Evolutionary conservation across 345 rosid species (phyloP), one percentile per base, ranked within the genome.

Genomic region (Gossypium stocksii): DNA sequence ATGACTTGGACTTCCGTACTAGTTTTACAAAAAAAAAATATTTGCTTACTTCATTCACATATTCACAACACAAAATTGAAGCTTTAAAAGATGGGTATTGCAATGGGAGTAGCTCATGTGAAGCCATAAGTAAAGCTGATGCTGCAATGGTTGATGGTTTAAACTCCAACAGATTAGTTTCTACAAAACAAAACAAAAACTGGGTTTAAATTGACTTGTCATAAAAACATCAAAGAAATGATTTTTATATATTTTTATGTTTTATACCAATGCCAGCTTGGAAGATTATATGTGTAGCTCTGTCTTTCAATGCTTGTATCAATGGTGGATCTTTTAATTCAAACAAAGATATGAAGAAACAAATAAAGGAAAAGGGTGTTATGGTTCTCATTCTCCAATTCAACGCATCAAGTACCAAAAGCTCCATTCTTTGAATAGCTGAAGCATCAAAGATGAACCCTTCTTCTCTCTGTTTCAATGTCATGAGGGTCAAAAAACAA

Each of bases 381-480:
- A 90, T 75, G 10, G 92, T 87, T 72, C 95, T 86, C 92, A 87
- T 88, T 74, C 92, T 73, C 95, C 95, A 90, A 61, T 86, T 78
- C 74, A 90, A 72, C 2, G 84, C 87, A 70, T 81, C 89, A 60
- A 88, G 88, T 72, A 90, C 68, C 14, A 88, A 74, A 41, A 82
- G 70, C 82, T 90, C 92, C 92, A 87, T 90, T 9, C 91, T 74
- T 23, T 79, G 82, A 14, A 88, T 62, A 2, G 86, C 79, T 52
- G 78, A 83, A 4, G 80, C 74, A 54, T 88, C 86, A 13, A 84
- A 86, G 9, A 59, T 46, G 78, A 83, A 72, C 9, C 80, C 73
- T 44, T 71, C 83, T 61, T 49, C 85, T 3, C 72, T 70, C 88
- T 77, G 83, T 78, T 76, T 41, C 79, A 81, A 56, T 46, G 6